These are phyloP conservation scores for Colletotrichum tofieldiae DNA, from an alignment of 2,329 filamentous ascomycete species.

Conservation along the genomic window DNA sequence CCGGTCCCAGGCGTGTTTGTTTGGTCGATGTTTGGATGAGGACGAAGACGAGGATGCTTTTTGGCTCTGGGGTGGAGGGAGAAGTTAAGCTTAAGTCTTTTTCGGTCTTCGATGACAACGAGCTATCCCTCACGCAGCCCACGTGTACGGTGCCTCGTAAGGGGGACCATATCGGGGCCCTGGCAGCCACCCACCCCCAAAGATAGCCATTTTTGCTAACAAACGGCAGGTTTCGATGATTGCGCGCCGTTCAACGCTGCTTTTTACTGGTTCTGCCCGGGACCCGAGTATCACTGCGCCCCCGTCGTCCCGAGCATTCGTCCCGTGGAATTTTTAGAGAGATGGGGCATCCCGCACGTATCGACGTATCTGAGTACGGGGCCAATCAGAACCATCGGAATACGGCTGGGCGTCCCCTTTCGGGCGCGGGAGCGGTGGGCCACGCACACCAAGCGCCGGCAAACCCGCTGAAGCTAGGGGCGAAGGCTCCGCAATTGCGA, in stretches of 20 bases:
- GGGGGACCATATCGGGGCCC: not conserved
- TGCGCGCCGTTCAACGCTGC: not conserved
- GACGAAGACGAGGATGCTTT: not conserved
- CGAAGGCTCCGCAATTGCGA: conserved; percentile 24
- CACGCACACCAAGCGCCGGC: conserved; percentile 14
- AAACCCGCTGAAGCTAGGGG: not conserved
- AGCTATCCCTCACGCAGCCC: not conserved
- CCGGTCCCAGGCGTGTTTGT: not conserved
- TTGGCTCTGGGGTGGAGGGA: not conserved
- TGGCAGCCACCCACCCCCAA: not conserved
- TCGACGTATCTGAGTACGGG: not conserved
- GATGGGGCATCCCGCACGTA: conserved; percentile 9
- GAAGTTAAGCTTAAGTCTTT: conserved; percentile 23
- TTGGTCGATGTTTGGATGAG: not conserved
- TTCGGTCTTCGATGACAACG: not conserved
- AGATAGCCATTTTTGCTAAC: not conserved
- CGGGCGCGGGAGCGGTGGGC: conserved; percentile 8
- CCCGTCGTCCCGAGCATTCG: conserved; percentile 19
- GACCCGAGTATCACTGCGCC: conserved; percentile 31
- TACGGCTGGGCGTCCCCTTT: conserved; percentile 12
- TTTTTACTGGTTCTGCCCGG: not conserved
- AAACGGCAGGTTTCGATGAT: not conserved
- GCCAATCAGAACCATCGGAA: conserved; percentile 11
- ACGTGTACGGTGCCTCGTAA: not conserved
- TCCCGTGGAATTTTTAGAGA: conserved; percentile 1